Conservation (phyloP, 306 rosid genomes). For the Hippophae gyantsensis region DNA sequence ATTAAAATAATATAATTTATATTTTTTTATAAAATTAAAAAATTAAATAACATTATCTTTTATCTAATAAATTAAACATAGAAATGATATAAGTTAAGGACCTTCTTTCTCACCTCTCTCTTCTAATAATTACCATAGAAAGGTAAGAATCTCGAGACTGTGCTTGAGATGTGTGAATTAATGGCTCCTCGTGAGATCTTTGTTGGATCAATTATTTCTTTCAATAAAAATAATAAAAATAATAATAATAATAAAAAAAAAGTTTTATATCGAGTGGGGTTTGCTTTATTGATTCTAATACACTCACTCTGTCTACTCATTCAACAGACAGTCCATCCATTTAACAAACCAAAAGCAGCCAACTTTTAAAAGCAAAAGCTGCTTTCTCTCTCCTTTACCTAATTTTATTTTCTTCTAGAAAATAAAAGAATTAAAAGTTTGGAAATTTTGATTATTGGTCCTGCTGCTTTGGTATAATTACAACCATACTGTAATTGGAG, state of each 20-base stretch:
- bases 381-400: slow-evolving; percentile 17
- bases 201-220: slow-evolving; percentile 35
- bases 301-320: slow-evolving; percentile 41
- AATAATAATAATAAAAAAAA: not conserved
- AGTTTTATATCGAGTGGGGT: slow-evolving; percentile 21
- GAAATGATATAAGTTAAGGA: no score
- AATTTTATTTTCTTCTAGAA: no score
- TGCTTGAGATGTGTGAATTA: slow-evolving; percentile 35
- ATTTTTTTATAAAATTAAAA: no score
- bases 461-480: no score
- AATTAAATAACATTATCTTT: no score
- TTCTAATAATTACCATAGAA: slow-evolving; percentile 17
- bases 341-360: slow-evolving; percentile 43
- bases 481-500: no score
- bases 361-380: slow-evolving; percentile 61
- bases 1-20: no score
- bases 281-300: slow-evolving; percentile 55
- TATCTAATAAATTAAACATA: no score
- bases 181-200: slow-evolving; percentile 43
- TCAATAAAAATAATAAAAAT: not conserved
- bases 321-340: slow-evolving; percentile 34
- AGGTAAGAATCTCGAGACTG: slow-evolving; percentile 48
- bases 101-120: not conserved
- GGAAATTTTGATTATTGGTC: no score
- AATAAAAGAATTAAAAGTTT: no score